Base-by-base conservation (phyloP, 768 basidiomycete genomes). In the Pleurotus platypus region DNA sequence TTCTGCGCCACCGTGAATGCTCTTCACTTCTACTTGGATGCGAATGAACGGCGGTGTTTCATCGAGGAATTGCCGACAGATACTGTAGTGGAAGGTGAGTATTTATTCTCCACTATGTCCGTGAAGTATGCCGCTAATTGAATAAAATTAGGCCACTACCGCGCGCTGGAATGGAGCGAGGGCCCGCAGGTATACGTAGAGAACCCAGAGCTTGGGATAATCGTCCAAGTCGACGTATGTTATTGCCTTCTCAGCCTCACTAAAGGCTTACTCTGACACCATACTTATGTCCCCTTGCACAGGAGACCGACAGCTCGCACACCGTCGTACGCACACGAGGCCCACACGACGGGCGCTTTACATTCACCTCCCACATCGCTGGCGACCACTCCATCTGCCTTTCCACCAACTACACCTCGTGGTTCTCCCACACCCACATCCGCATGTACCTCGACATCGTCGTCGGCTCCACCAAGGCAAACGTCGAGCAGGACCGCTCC, bases 321-420 rank as follows among this genome's bases (percentile, higher is more conserved):
- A 72, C 78, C 54, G 89, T 98, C 13, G 93, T 92, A 42, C 89
- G 88, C 64, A 94, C 94, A 7, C 84, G 85, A n/a, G 97, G 97
- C 1, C 90, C 94, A 4, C 77, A 86, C 20, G 90, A 96, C 49
- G 91, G 97, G 26, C 85, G 85, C 57, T 98, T 98, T 76, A 98
- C 97, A 0, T 99, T 99, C 67, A 98, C 97, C 24, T 97, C 96
- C 4, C 94, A 97, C 69, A 93, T 95, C 59, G 82, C 95, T 26
- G 95, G 95, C 48, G 97, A 98, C 76, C 97, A 99, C 75, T 87
- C 91, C 54, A 97, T 99, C 67, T 99, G 97, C 69, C 83, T 98
- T 49, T 92, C 92, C 5, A 90, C 92, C 16, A 96, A 96, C 70
- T 89, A 93, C 72, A 87, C 92, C 2, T 84, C 90, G 13, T 96